Evolutionary conservation across 2,329 filamentous ascomycete species (phyloP), one percentile per base, ranked within the genome.

Genomic region (Xylaria sp.): DNA sequence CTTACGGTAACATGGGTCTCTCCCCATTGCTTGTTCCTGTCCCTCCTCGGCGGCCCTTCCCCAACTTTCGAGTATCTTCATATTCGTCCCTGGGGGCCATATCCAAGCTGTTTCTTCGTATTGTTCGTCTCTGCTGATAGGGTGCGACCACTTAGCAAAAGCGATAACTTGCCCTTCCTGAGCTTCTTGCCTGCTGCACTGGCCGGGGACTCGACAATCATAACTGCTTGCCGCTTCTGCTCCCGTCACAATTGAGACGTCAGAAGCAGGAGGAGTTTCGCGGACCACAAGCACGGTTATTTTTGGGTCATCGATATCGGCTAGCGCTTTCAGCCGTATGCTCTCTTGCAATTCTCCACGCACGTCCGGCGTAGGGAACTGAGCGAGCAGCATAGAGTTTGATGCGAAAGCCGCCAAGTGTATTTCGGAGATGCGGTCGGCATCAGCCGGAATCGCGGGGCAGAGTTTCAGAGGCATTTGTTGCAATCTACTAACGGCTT

Each of bases 91-190:
- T 10, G 41, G 41, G 1, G 75, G 76, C 74, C 75, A 77, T 39
- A 70, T 63, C 75, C 76, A 77, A 12, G 70, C 63, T 18, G 73
- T 41, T 46, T 77, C 76, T 10, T 50, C 55, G 23, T 76, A 69
- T 3, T 72, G 55, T 9, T 73, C 72, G 34, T 63, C 57, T 1
- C 15, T 25, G 2, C 41, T 8, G 7, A 74, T 60, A 0, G 75
- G 73, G 51, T 75, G 73, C 12, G 73, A 57, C 75, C 74, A 77
- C 48, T 77, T 77, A 9, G 75, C 75, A 41, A 77, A 77, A 18
- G 76, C 72, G 9, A 77, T 55, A 2, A 71, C 60, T 20, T 57
- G 34, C 7, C 60, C 58, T 10, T n/a, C 10, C 25, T 48, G 4
- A 13, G 4, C 13, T 31, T 18, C 41, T 55, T 66, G 48, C 18